Percentiles rank a stretch among this genome's conserved stretches.
Conservation (phyloP, 257 asterid species). For the Solanum appendiculatum region DNA sequence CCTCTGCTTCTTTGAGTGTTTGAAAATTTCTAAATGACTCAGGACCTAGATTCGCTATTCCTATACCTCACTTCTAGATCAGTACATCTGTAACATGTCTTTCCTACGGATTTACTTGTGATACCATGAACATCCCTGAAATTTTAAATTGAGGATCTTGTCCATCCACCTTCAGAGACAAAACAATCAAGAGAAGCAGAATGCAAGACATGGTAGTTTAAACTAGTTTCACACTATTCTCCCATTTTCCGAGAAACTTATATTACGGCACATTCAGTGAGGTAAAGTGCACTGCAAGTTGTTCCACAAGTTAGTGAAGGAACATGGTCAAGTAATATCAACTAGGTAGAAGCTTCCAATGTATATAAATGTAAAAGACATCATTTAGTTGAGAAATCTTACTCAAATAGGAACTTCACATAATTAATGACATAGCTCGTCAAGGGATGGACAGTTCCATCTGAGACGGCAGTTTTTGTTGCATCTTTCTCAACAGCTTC, state of each 20-base stretch:
- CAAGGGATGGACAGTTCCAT: conserved; percentile 98
- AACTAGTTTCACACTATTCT: background rate
- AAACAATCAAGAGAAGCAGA: background rate
- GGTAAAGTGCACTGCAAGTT: background rate
- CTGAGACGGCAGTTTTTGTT: conserved; percentile 93
- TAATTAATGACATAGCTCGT: conserved; percentile 98
- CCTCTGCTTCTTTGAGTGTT: background rate
- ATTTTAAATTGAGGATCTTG: background rate
- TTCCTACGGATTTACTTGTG: background rate
- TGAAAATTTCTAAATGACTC: background rate
- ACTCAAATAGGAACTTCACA: conserved; percentile 96
- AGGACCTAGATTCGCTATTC: background rate
- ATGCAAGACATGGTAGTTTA: background rate
- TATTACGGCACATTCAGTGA: background rate
- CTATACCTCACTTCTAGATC: background rate
- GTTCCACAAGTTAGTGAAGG: background rate
- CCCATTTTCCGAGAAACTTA: background rate
- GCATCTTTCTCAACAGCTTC: conserved; percentile 99
- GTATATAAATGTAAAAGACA: background rate
- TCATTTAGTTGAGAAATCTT: conserved; percentile 23
- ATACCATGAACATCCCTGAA: background rate
- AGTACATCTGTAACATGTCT: background rate
- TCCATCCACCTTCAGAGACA: background rate
- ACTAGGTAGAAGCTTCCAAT: background rate
- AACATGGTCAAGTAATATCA: background rate